Percentiles rank a stretch among this genome's conserved stretches.
Conservation (phyloP, 2,329 filamentous ascomycete genomes). For the Eutypa lata region DNA sequence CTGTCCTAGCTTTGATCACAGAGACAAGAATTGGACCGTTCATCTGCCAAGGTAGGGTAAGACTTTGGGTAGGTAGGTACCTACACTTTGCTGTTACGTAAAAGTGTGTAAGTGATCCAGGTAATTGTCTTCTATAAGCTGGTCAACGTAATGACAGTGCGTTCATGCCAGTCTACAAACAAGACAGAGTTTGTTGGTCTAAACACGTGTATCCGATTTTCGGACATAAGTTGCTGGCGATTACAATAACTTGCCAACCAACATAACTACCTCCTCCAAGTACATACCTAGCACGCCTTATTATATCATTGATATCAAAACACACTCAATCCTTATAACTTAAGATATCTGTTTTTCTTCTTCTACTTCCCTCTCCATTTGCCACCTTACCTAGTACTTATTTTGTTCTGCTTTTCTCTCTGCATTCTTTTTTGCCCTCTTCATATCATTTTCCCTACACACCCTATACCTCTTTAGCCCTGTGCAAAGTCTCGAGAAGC, state of each 20-base stretch:
- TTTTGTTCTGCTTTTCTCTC: too few species aligned
- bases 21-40: not conserved
- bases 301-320: too few species aligned
- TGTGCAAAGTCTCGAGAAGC: too few species aligned
- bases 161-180: not conserved
- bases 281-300: too few species aligned
- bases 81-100: not conserved
- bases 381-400: too few species aligned
- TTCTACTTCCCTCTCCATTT: too few species aligned
- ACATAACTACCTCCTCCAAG: too few species aligned
- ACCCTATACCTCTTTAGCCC: too few species aligned
- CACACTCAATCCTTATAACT: too few species aligned
- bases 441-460: too few species aligned
- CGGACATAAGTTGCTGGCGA: not conserved
- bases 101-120: not conserved
- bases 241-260: not conserved
- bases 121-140: not conserved
- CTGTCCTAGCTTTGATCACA: not conserved
- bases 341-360: too few species aligned
- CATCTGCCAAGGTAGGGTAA: not conserved
- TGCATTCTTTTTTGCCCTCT: too few species aligned
- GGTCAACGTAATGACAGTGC: not conserved
- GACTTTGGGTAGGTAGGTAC: not conserved
- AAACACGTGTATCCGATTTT: not conserved
- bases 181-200: not conserved